Conservation (phyloP, 352 stramenopile species). For the Globisporangium cylindrosporum region DNA sequence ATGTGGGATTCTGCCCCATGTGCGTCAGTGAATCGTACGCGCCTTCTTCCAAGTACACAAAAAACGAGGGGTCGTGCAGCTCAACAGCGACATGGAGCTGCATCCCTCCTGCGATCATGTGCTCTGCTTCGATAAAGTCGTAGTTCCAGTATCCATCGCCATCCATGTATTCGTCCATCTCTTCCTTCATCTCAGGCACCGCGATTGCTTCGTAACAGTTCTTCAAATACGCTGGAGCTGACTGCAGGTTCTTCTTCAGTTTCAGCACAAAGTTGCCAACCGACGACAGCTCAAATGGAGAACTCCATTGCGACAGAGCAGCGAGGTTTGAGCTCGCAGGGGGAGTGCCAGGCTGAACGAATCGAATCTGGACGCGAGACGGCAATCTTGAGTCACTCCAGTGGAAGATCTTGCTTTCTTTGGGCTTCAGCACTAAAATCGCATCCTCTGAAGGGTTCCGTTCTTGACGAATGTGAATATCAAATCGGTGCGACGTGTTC, state of each 20-base stretch:
- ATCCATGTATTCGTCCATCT: conserved; percentile 29
- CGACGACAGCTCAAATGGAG: conserved; percentile 73
- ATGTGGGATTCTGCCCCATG: conserved; percentile 14
- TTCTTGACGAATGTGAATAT: conserved; percentile 70
- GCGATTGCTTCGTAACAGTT: conserved; percentile 40
- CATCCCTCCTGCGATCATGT: conserved; percentile 35
- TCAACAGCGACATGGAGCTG: conserved; percentile 78
- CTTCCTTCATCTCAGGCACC: conserved; percentile 25
- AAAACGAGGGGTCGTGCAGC: conserved; percentile 75
- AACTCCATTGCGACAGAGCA: conserved; percentile 65
- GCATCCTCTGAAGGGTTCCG: conserved; percentile 30
- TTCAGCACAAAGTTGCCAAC: conserved; percentile 81
- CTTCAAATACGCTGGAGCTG: conserved; percentile 35
- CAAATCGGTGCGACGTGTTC: conserved; percentile 64
- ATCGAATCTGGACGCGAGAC: conserved; percentile 69
- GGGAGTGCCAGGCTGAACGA: conserved; percentile 38
- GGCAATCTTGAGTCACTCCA: conserved; percentile 68
- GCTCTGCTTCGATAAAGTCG: conserved; percentile 32
- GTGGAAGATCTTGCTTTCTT: conserved; percentile 76
- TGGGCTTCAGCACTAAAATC: conserved; percentile 40
- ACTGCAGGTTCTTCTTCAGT: conserved; percentile 54
- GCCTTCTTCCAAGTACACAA: conserved; percentile 58
- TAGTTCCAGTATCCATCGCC: conserved; percentile 31
- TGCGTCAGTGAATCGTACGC: conserved; percentile 15
- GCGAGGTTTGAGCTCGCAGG: conserved; percentile 9